Conservation (phyloP, 208 protist species). For the Acanthamoeba lugdunensis region DNA sequence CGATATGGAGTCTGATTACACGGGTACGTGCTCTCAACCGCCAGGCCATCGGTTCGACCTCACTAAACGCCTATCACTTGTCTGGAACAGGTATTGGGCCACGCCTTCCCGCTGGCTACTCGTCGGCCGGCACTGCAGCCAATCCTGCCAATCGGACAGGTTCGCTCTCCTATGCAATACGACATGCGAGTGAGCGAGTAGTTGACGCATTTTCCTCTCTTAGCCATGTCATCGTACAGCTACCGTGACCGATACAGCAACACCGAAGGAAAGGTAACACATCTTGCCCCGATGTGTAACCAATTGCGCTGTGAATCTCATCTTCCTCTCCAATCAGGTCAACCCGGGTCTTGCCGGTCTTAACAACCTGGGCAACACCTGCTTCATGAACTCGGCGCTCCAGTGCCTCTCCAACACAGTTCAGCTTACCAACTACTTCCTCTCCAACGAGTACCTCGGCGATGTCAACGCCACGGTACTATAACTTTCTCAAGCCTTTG, state of each 20-base stretch:
- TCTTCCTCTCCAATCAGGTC: background rate
- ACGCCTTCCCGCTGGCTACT: background rate
- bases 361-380: constrained; percentile 95
- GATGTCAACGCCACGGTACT: constrained; percentile 82
- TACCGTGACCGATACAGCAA: background rate
- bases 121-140: background rate
- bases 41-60: background rate
- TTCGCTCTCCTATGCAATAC: background rate
- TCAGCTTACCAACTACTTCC: constrained; percentile 86
- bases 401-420: constrained; percentile 91
- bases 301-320: background rate
- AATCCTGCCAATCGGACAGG: background rate
- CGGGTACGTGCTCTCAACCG: background rate
- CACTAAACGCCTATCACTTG: background rate
- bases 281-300: too few relatives aligned
- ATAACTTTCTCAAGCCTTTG: background rate
- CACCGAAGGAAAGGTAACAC: too few relatives aligned
- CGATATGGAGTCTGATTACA: background rate
- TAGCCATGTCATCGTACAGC: too few relatives aligned
- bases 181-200: too few relatives aligned
- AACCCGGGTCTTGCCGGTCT: constrained; percentile 84
- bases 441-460: constrained; percentile 22
- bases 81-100: background rate
- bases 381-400: constrained; percentile 96
- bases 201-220: too few relatives aligned